These are phyloP conservation scores for Ceratobasidium theobromae DNA, from an alignment of 1,284 basidiomycete genomes.

Conservation along the genomic window DNA sequence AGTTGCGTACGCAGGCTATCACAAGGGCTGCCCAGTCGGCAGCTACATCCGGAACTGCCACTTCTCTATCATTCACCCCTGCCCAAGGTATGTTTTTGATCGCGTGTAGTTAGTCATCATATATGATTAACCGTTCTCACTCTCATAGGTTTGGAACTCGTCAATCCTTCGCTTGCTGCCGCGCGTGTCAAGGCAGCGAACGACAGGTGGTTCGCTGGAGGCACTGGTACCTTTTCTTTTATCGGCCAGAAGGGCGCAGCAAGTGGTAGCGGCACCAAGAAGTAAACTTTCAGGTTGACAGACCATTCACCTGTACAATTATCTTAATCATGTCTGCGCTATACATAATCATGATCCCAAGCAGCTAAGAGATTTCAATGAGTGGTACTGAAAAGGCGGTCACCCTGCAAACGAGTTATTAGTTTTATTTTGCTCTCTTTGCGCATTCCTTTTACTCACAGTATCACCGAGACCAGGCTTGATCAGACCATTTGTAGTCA, in stretches of 20 bases:
- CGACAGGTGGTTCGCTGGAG: constrained; percentile 86
- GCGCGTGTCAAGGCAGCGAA: constrained; percentile 89
- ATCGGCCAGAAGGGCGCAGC: constrained; percentile 37
- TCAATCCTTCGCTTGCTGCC: constrained; percentile 67
- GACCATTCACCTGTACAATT: constrained; percentile 1
- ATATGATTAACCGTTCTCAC: not conserved
- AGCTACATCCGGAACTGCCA: constrained; percentile 75
- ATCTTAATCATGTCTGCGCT: constrained; percentile 6
- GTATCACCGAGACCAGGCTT: constrained; percentile 87
- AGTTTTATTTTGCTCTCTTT: not conserved
- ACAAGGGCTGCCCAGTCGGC: constrained; percentile 65
- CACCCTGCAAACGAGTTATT: not conserved
- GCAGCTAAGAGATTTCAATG: not conserved
- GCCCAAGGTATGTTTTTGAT: constrained; percentile 77
- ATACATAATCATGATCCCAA: constrained; percentile 9
- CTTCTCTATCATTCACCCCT: constrained; percentile 91
- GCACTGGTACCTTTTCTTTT: constrained; percentile 74
- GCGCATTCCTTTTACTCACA: constrained; percentile 48
- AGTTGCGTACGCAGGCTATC: constrained; percentile 81
- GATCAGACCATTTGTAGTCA: constrained; percentile 76
- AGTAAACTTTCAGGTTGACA: not conserved
- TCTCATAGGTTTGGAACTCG: constrained; percentile 76
- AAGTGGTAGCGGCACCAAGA: constrained; percentile 10
- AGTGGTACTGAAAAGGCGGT: constrained; percentile 16
- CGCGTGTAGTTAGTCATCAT: too few species aligned